Evolutionary conservation across 352 stramenopile genomes (phyloP).

Genomic region (Peronospora tabacina): DNA sequence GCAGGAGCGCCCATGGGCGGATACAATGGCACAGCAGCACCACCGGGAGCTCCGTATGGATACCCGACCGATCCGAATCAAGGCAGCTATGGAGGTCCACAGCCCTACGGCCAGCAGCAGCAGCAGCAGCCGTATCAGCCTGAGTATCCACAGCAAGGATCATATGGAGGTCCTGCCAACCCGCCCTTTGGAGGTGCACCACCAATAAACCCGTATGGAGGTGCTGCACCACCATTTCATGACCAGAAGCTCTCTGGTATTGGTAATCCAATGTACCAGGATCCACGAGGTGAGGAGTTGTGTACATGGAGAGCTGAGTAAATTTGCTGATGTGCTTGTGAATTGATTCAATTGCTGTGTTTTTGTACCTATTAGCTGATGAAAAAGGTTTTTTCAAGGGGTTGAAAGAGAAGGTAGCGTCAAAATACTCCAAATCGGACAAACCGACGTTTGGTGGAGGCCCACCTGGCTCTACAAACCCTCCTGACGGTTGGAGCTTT

Average conservation of each 20-base stretch:
- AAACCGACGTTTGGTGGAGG: constrained; percentile 50
- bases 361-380: constrained; percentile 31
- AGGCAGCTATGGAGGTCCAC: constrained; percentile 38
- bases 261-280: constrained; percentile 92
- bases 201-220: constrained; percentile 34
- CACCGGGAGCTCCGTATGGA: constrained; percentile 33
- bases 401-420: constrained; percentile 78
- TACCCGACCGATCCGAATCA: constrained; percentile 43
- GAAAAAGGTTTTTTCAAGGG: constrained; percentile 85
- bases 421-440: constrained; percentile 68
- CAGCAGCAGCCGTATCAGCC: constrained; percentile 39
- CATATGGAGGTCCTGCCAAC: constrained; percentile 39
- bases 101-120: constrained; percentile 38
- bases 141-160: constrained; percentile 35
- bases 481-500: constrained; percentile 80
- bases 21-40: constrained; percentile 29
- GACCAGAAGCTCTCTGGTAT: constrained; percentile 88
- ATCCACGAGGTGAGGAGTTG: constrained; percentile 59
- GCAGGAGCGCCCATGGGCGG: constrained; percentile 45
- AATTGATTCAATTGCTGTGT: background rate
- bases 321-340: constrained; percentile 3
- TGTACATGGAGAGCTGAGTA: background rate
- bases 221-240: constrained; percentile 40
- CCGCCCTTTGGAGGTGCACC: constrained; percentile 32
- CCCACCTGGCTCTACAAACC: constrained; percentile 58